These are phyloP conservation scores for Cladosporium sphaerospermum DNA, from an alignment of 2,329 filamentous ascomycete genomes.

Conservation along the genomic window DNA sequence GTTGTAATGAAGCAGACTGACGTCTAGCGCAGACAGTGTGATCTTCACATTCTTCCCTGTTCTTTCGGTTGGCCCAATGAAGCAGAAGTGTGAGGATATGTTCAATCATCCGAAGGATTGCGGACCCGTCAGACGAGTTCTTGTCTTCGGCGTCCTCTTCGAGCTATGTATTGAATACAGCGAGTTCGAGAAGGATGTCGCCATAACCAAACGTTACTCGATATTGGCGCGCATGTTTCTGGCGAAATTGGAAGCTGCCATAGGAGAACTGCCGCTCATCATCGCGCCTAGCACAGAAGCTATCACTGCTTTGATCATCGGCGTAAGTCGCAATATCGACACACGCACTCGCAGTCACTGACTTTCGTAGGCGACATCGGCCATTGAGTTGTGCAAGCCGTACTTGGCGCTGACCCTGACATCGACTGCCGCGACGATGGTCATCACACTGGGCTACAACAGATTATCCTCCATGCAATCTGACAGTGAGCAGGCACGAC, in stretches of 20 bases:
- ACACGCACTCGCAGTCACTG: background rate
- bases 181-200: conserved; percentile 1
- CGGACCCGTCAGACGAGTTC: conserved; percentile 9
- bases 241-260: conserved; percentile 8
- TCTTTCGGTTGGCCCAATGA: conserved; percentile 3
- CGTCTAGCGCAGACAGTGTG: conserved; percentile 7
- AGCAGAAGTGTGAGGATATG: conserved; percentile 10
- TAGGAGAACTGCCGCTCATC: conserved; percentile 13
- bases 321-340: conserved; percentile 7
- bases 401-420: conserved; percentile 60
- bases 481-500: conserved; percentile 10
- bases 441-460: conserved; percentile 46
- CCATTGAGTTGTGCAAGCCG: conserved; percentile 56
- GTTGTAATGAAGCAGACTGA: background rate
- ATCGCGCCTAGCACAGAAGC: conserved; percentile 13
- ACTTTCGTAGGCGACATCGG: conserved; percentile 48
- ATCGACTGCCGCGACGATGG: conserved; percentile 53
- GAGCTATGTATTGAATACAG: conserved; percentile 14
- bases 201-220: conserved; percentile 9
- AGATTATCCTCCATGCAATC: conserved; percentile 12
- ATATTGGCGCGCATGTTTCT: conserved; percentile 8
- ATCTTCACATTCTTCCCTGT: conserved; percentile 13
- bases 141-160: conserved; percentile 13
- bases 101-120: conserved; percentile 5
- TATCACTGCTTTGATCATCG: conserved; percentile 13